phyloP scores from a whole-genome alignment of 2,329 filamentous ascomycete genomes.

The Penicillium sp. region DNA sequence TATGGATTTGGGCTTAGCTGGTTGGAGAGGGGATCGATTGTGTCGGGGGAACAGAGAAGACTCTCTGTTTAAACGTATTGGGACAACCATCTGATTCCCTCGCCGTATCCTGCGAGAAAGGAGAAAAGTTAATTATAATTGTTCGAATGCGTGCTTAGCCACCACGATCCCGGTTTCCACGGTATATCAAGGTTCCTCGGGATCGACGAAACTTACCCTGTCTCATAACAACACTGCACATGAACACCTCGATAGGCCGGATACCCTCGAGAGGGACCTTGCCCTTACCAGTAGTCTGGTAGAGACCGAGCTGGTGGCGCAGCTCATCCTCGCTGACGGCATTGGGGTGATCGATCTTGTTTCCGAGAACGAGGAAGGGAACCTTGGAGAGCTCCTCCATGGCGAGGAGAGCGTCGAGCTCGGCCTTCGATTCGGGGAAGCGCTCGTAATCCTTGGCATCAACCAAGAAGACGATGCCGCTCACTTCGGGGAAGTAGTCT shows the following conservation, averaged over 20 bases:
- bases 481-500: slow-evolving; percentile 93
- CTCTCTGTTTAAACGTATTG: slow-evolving; percentile 65
- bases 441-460: slow-evolving; percentile 96
- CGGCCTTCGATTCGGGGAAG: slow-evolving; percentile 85
- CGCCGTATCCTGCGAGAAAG: slow-evolving; percentile 59
- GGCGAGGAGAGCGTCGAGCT: slow-evolving; percentile 85
- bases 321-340: slow-evolving; percentile 93
- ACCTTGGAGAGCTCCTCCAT: slow-evolving; percentile 97
- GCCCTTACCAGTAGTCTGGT: slow-evolving; percentile 93
- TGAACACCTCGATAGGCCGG: slow-evolving; percentile 91
- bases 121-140: neutral
- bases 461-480: slow-evolving; percentile 93
- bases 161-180: neutral
- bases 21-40: neutral
- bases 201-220: slow-evolving; percentile 54
- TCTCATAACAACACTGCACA: slow-evolving; percentile 98
- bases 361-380: slow-evolving; percentile 89
- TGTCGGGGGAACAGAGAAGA: neutral
- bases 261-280: slow-evolving; percentile 88
- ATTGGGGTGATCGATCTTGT: slow-evolving; percentile 98
- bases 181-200: neutral
- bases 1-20: neutral
- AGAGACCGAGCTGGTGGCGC: slow-evolving; percentile 80
- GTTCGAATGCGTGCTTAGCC: neutral
- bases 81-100: slow-evolving; percentile 82